Evolutionary conservation across 139 green algal species (phyloP).

Genomic region (Tetraselmis striata): DNA sequence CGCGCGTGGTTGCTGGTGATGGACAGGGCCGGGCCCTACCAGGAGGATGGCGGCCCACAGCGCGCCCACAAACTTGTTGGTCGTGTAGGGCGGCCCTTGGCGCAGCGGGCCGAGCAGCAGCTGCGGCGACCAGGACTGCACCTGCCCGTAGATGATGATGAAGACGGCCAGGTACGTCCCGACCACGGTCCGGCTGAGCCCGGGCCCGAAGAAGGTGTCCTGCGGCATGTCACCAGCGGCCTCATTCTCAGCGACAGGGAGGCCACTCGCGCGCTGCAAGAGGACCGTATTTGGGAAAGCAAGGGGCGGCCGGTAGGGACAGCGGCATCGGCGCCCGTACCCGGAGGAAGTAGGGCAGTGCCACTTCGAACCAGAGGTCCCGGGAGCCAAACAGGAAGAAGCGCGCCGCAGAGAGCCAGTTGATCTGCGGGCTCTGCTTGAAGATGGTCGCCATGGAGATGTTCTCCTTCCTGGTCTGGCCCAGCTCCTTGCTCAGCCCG

Average conservation of each 20-base stretch:
- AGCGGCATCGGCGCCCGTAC: no score
- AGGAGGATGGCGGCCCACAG: slow-evolving; percentile 62
- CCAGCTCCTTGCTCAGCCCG: slow-evolving; percentile 50
- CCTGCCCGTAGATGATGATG: slow-evolving; percentile 63
- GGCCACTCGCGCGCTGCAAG: no score
- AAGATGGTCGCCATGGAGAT: slow-evolving; percentile 53
- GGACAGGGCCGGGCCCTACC: slow-evolving; percentile 27
- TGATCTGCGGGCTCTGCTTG: slow-evolving; percentile 65
- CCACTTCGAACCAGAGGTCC: slow-evolving; percentile 77
- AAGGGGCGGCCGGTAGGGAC: no score
- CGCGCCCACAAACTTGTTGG: slow-evolving; percentile 63
- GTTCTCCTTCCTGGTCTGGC: slow-evolving; percentile 59
- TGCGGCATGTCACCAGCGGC: no score
- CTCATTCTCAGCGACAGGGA: no score
- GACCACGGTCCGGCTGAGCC: slow-evolving; percentile 50
- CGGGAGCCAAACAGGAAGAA: slow-evolving; percentile 41
- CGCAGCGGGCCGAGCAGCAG: slow-evolving; percentile 59
- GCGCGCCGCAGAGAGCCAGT: slow-evolving; percentile 55
- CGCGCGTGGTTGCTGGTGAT: no score
- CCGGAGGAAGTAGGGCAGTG: slow-evolving; percentile 82
- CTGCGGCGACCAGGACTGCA: slow-evolving; percentile 73
- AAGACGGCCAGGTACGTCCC: slow-evolving; percentile 51
- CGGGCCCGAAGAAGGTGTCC: slow-evolving; percentile 46
- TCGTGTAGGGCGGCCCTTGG: slow-evolving; percentile 45
- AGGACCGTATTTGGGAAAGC: no score